Evolutionary conservation across 164 flowering plant genomes (phyloP).

Genomic region (Liriodendron chinense): DNA sequence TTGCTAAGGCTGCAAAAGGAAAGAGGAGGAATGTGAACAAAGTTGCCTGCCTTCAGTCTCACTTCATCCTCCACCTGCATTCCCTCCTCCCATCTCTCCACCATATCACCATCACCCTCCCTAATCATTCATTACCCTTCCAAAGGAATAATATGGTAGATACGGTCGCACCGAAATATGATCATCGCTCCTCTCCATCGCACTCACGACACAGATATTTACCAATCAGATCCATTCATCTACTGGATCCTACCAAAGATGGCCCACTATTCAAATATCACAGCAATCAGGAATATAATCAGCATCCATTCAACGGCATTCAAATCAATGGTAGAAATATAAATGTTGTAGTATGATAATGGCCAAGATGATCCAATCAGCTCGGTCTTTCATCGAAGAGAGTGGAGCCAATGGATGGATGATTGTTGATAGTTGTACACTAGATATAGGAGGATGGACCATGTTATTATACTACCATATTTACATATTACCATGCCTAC

Average conservation of each 20-base stretch:
- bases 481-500: too few species aligned
- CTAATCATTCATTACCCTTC: neutral
- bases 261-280: neutral
- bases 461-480: too few species aligned
- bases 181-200: neutral
- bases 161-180: neutral
- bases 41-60: neutral
- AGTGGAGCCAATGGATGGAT: too few species aligned
- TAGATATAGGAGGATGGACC: too few species aligned
- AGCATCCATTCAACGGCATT: too few species aligned
- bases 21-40: neutral
- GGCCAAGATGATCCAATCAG: too few species aligned
- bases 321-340: too few species aligned
- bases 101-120: neutral
- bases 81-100: neutral
- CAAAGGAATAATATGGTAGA: neutral
- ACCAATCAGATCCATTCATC: neutral
- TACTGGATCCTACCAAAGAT: neutral
- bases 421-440: too few species aligned
- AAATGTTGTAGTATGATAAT: too few species aligned
- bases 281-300: neutral
- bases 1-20: neutral
- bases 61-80: neutral
- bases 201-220: neutral
- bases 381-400: too few species aligned